phyloP scores from a whole-genome alignment of 1,139 yeast species.

The Blastobotrys ciferrii region DNA sequence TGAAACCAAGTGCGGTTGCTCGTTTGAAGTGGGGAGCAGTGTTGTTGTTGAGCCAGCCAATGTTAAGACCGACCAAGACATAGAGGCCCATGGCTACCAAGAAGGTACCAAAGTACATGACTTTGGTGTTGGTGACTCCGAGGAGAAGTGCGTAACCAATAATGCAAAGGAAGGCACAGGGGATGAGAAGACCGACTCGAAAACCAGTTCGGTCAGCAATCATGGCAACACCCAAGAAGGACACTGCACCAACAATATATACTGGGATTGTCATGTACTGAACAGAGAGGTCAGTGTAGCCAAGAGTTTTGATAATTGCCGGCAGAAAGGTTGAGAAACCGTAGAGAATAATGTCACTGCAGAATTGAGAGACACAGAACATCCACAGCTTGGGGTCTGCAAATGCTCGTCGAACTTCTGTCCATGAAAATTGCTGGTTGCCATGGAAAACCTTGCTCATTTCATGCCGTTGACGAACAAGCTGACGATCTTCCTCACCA shows the following conservation, averaged over 20 bases:
- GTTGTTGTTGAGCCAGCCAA: conserved; percentile 43
- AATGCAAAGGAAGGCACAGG: conserved; percentile 33
- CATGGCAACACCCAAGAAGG: conserved; percentile 35
- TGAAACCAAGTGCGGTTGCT: conserved; percentile 42
- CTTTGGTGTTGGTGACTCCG: conserved; percentile 10
- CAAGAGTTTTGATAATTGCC: conserved; percentile 34
- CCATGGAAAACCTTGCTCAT: conserved; percentile 27
- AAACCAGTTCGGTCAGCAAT: conserved; percentile 35
- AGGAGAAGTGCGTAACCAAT: conserved; percentile 33
- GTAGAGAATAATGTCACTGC: conserved; percentile 23
- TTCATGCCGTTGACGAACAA: conserved; percentile 47
- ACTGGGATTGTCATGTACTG: conserved; percentile 39
- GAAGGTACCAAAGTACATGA: conserved; percentile 39
- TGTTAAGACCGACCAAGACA: conserved; percentile 38
- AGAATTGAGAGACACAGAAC: conserved; percentile 15
- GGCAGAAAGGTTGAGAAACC: conserved; percentile 36
- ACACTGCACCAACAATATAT: conserved; percentile 38
- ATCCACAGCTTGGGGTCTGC: conserved; percentile 43
- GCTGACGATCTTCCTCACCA: conserved; percentile 46
- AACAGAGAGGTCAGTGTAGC: conserved; percentile 30
- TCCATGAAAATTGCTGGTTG: conserved; percentile 41
- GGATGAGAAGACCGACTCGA: conserved; percentile 39
- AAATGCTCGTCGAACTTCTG: conserved; percentile 42
- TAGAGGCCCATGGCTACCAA: conserved; percentile 39
- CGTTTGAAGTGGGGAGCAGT: conserved; percentile 40